Conservation (phyloP, 768 basidiomycete genomes). For the Trametes meyenii region DNA sequence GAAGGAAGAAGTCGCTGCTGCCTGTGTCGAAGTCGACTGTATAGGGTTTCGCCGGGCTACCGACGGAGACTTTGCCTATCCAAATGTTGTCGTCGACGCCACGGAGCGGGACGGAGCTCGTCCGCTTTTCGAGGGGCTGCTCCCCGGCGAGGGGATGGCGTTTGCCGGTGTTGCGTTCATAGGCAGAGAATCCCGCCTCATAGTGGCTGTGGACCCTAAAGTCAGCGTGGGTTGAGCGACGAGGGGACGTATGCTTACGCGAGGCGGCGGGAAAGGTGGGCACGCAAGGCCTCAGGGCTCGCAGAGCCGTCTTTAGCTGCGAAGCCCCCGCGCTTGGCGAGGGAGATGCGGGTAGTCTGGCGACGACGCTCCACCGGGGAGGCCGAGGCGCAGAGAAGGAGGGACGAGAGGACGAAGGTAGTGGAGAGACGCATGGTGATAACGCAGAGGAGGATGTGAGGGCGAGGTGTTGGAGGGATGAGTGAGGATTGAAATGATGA, state of each 20-base stretch:
- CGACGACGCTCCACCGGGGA: slow-evolving; percentile 13
- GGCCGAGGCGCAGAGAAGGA: slow-evolving; percentile 3
- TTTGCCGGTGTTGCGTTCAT: slow-evolving; percentile 47
- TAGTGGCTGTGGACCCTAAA: slow-evolving; percentile 42
- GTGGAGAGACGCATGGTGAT: slow-evolving; percentile 5
- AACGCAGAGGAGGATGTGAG: too few relatives aligned
- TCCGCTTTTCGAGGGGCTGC: slow-evolving; percentile 30
- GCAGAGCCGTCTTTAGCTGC: slow-evolving; percentile 33
- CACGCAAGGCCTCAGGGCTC: slow-evolving; percentile 28
- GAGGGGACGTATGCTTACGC: slow-evolving; percentile 22
- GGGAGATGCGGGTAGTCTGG: slow-evolving; percentile 31
- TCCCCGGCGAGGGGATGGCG: slow-evolving; percentile 37
- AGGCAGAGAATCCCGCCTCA: slow-evolving; percentile 45
- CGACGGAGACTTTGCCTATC: slow-evolving; percentile 50
- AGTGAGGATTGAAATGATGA: too few relatives aligned
- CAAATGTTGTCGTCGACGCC: slow-evolving; percentile 43
- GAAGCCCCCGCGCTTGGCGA: slow-evolving; percentile 33
- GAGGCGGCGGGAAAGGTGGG: slow-evolving; percentile 27
- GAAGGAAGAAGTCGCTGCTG: slow-evolving; percentile 53
- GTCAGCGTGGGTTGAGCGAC: neutral
- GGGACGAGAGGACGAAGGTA: slow-evolving; percentile 5
- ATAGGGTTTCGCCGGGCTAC: slow-evolving; percentile 48
- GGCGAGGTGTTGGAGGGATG: too few relatives aligned
- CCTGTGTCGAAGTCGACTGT: slow-evolving; percentile 44
- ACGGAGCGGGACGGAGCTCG: slow-evolving; percentile 38